Evolutionary conservation across 805 yeast species (phyloP).

Genomic region (Hanseniaspora occidentalis): DNA sequence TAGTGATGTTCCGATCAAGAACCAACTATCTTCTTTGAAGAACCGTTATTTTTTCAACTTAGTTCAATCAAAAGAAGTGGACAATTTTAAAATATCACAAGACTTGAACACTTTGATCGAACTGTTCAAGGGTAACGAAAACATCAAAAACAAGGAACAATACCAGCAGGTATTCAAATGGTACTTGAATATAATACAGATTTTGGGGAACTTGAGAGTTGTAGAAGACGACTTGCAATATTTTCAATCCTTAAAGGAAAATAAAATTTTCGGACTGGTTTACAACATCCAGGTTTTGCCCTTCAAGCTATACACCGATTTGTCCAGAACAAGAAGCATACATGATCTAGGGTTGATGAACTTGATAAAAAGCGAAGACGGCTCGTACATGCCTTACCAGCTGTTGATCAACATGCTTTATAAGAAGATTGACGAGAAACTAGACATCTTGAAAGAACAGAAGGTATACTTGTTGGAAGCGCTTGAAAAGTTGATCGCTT

Average conservation of each 20-base stretch:
- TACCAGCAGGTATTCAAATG: neutral
- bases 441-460: neutral
- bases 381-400: neutral
- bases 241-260: neutral
- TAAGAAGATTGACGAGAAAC: neutral
- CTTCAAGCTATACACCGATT: neutral
- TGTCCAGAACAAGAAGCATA: neutral
- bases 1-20: neutral
- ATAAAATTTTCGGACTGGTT: neutral
- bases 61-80: neutral
- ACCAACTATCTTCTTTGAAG: neutral
- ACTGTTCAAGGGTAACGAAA: neutral
- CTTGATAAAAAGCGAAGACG: neutral
- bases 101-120: neutral
- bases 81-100: neutral
- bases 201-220: neutral
- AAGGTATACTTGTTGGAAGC: neutral
- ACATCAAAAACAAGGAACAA: neutral
- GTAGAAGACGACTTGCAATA: neutral
- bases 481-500: neutral
- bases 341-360: neutral
- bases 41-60: neutral
- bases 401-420: neutral
- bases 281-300: constrained; percentile 1
- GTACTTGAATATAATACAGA: neutral